A percentile compares a stretch with the other conserved stretches of the same genome.
phyloP scores from a whole-genome alignment of 306 rosid genomes.

The Astragalus glycyphyllos region DNA sequence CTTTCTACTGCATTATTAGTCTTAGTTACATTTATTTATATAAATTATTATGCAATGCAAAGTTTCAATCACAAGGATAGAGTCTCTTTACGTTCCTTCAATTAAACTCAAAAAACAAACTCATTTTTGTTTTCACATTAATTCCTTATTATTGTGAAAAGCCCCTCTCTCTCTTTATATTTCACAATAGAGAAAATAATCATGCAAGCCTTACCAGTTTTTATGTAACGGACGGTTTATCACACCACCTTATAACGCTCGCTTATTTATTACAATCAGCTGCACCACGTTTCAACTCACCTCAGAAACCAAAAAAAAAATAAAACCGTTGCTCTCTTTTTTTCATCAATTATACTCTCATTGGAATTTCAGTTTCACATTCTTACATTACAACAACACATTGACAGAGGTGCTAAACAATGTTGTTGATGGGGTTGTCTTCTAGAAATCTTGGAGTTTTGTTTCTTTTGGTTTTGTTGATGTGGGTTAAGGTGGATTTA shows the following conservation, averaged over 20 bases:
- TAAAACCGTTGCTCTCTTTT: conserved; percentile 43
- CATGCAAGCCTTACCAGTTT: conserved; percentile 33
- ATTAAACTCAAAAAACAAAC: conserved; percentile 33
- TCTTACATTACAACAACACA: conserved; percentile 8
- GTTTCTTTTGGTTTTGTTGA: conserved; percentile 33
- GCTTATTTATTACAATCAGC: conserved; percentile 63
- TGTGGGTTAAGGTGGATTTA: conserved; percentile 45
- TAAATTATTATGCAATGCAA: conserved; percentile 11
- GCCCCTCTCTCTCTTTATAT: conserved; percentile 16
- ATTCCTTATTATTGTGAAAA: conserved; percentile 4
- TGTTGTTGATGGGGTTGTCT: conserved; percentile 37
- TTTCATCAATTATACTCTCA: conserved; percentile 16
- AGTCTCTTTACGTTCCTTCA: conserved; percentile 51
- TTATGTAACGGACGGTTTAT: conserved; percentile 26
- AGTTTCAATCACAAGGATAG: background rate
- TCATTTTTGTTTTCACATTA: conserved; percentile 26
- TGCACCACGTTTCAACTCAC: conserved; percentile 51
- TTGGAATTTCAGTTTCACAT: conserved; percentile 16
- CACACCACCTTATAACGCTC: conserved; percentile 49
- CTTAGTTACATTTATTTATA: conserved; percentile 35
- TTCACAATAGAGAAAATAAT: conserved; percentile 18
- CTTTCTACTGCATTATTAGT: conserved; percentile 44
- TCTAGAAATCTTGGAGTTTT: conserved; percentile 40
- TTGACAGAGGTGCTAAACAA: background rate
- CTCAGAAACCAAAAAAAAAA: background rate